Percentiles rank a stretch among this genome's conserved stretches.
These are phyloP conservation scores for Pleurotus cornucopiae DNA, from an alignment of 768 basidiomycete genomes.

Conservation along the genomic window DNA sequence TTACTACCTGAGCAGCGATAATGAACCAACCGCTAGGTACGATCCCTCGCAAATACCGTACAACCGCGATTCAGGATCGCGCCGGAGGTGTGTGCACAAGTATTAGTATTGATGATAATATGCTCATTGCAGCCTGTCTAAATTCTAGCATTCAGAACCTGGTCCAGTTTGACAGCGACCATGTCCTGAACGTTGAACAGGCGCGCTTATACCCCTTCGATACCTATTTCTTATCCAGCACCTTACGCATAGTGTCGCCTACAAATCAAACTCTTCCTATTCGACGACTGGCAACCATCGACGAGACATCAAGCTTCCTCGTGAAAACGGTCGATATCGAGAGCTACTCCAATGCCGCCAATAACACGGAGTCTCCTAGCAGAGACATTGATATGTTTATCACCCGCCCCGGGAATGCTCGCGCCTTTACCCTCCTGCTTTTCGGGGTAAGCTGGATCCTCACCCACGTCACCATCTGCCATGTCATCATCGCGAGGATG, in stretches of 20 bases:
- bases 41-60: constrained; percentile 45
- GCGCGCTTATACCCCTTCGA: constrained; percentile 57
- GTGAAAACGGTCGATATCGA: constrained; percentile 35
- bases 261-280: constrained; percentile 37
- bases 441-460: constrained; percentile 51
- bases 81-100: constrained; percentile 32
- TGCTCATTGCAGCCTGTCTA: background rate
- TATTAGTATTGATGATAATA: too few relatives aligned
- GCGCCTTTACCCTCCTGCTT: constrained; percentile 39
- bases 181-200: constrained; percentile 51
- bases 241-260: constrained; percentile 34
- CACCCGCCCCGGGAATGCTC: constrained; percentile 38
- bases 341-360: constrained; percentile 24
- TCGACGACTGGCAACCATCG: constrained; percentile 36
- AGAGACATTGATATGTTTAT: constrained; percentile 45
- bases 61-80: constrained; percentile 31
- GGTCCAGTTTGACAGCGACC: constrained; percentile 53
- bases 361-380: constrained; percentile 23
- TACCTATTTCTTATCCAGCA: constrained; percentile 45
- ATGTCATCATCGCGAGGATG: constrained; percentile 38
- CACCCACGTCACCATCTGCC: constrained; percentile 45
- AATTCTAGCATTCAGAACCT: constrained; percentile 46
- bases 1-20: constrained; percentile 21
- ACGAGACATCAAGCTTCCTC: constrained; percentile 43
- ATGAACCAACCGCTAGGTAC: constrained; percentile 34